Percentiles rank a stretch among this genome's conserved stretches.
phyloP scores from a whole-genome alignment of 805 yeast species.

The Kluyveromyces aestuarii region DNA sequence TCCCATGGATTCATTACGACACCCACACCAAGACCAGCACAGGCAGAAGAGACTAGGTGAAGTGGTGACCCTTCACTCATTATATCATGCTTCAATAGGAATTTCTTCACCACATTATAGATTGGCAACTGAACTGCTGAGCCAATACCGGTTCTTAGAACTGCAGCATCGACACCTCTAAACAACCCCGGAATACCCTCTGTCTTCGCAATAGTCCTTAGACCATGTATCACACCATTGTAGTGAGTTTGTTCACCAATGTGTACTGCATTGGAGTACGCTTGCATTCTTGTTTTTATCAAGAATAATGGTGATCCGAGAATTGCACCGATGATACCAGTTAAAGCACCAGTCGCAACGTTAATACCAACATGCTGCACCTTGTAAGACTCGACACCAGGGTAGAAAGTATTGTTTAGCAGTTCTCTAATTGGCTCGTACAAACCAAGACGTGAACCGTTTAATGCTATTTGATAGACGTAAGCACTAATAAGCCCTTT shows the following conservation, averaged over 20 bases:
- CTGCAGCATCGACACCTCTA: constrained; percentile 92
- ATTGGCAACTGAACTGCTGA: constrained; percentile 92
- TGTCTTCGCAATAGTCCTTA: constrained; percentile 45
- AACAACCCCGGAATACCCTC: constrained; percentile 83
- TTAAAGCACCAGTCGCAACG: constrained; percentile 67
- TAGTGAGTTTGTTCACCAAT: constrained; percentile 94
- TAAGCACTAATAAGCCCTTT: constrained; percentile 87
- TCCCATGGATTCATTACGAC: constrained; percentile 98
- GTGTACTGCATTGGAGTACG: constrained; percentile 57
- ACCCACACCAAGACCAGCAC: constrained; percentile 87
- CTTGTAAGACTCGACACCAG: constrained; percentile 39
- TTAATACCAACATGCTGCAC: constrained; percentile 50
- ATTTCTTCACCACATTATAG: constrained; percentile 67
- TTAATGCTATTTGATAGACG: constrained; percentile 79
- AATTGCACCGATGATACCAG: constrained; percentile 86
- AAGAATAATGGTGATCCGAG: constrained; percentile 87
- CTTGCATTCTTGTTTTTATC: constrained; percentile 94
- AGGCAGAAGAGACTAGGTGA: constrained; percentile 65
- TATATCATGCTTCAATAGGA: constrained; percentile 43
- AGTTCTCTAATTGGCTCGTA: constrained; percentile 77
- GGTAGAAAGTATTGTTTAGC: constrained; percentile 46
- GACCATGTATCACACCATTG: constrained; percentile 57
- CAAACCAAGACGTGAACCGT: constrained; percentile 90
- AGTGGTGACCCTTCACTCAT: constrained; percentile 56
- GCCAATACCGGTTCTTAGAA: constrained; percentile 89